Evolutionary conservation across 176 grass and related monocot species (phyloP).

Genomic region (Eremochloa ophiuroides): DNA sequence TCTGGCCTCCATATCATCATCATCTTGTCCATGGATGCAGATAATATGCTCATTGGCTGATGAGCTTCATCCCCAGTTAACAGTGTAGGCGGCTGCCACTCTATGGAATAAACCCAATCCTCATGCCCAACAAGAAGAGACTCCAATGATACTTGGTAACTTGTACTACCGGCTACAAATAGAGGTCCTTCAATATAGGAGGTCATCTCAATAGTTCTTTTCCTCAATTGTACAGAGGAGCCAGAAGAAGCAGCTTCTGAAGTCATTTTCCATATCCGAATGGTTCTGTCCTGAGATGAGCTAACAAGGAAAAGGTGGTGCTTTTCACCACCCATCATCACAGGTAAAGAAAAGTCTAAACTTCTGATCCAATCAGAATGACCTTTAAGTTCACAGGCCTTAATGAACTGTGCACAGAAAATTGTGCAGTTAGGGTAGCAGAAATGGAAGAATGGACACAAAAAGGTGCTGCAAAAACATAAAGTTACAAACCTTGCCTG

Average conservation of each 20-base stretch:
- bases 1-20: constrained; percentile 99
- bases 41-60: constrained; percentile 87
- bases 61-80: constrained; percentile 44
- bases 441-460: background rate
- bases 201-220: constrained; percentile 59
- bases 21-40: constrained; percentile 98
- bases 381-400: constrained; percentile 85
- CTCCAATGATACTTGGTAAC: constrained; percentile 77
- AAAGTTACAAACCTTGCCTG: constrained; percentile 63
- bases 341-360: constrained; percentile 87
- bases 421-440: constrained; percentile 16
- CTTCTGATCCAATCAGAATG: constrained; percentile 98
- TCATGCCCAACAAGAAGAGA: constrained; percentile 93
- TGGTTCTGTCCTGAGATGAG: constrained; percentile 96
- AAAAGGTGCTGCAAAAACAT: background rate
- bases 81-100: constrained; percentile 75
- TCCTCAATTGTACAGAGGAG: constrained; percentile 32
- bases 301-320: constrained; percentile 81
- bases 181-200: constrained; percentile 94
- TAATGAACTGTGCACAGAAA: constrained; percentile 54
- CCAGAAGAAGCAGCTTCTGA: constrained; percentile 36
- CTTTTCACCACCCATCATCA: constrained; percentile 43
- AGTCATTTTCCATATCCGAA: constrained; percentile 88
- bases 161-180: constrained; percentile 48
- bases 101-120: constrained; percentile 95